These are phyloP conservation scores for Blastocystis sp. DNA, from an alignment of 352 stramenopile genomes.

Conservation along the genomic window DNA sequence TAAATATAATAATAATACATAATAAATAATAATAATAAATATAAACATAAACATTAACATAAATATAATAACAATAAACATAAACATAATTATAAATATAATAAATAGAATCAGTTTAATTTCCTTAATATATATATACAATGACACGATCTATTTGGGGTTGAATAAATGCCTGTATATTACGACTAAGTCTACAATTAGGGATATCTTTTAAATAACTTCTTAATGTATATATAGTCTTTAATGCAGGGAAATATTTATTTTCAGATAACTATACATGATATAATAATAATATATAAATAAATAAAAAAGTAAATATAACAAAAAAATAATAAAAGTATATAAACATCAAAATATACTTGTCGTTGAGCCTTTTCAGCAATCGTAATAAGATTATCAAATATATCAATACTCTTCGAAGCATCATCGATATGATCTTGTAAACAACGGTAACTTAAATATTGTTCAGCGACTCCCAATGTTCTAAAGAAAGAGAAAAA, in stretches of 20 bases:
- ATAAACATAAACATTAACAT: not conserved
- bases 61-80: not conserved
- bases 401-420: conserved; percentile 8
- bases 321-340: no score
- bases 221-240: conserved; percentile 31
- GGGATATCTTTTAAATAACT: conserved; percentile 9
- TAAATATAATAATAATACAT: conserved; percentile 21
- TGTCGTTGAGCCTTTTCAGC: no score
- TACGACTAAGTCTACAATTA: conserved; percentile 7
- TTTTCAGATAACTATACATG: conserved; percentile 9
- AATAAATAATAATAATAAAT: not conserved
- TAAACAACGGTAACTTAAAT: conserved; percentile 2
- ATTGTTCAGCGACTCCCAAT: conserved; percentile 15
- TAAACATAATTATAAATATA: no score
- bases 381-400: conserved; percentile 20
- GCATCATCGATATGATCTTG: conserved; percentile 26
- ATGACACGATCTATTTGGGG: conserved; percentile 24
- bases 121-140: no score
- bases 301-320: conserved; percentile 6
- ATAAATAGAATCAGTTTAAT: no score
- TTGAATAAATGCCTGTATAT: conserved; percentile 29
- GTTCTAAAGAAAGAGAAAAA: not conserved
- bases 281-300: not conserved
- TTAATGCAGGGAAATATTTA: conserved; percentile 29
- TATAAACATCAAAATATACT: no score